phyloP scores from a whole-genome alignment of 106 monocot genomes.

The Dendrobium huoshanense region DNA sequence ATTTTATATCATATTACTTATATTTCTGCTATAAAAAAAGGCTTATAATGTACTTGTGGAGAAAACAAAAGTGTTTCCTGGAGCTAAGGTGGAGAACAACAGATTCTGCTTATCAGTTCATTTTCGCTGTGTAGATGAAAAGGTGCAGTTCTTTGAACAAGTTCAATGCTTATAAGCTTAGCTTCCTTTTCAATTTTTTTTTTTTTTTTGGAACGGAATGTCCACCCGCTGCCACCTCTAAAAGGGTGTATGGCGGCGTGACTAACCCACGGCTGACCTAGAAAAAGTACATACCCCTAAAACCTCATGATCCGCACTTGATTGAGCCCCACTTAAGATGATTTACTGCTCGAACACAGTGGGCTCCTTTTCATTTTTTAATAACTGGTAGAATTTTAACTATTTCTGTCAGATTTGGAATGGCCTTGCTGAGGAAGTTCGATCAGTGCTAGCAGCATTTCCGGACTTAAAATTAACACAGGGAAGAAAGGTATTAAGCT shows the following conservation, averaged over 20 bases:
- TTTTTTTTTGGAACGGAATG: not conserved
- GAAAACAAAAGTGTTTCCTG: conserved; percentile 33
- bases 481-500: conserved; percentile 52
- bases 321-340: too few relatives aligned
- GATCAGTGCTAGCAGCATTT: conserved; percentile 39
- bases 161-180: not conserved
- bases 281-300: too few relatives aligned
- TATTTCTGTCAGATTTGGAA: conserved; percentile 35
- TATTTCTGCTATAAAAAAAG: not conserved
- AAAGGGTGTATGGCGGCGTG: too few relatives aligned
- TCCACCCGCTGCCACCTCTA: too few relatives aligned
- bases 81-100: conserved; percentile 75
- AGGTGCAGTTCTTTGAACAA: conserved; percentile 21
- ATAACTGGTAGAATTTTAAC: not conserved
- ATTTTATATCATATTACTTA: not conserved
- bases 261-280: too few relatives aligned
- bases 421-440: conserved; percentile 38
- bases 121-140: conserved; percentile 68
- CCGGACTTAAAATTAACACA: conserved; percentile 36
- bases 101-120: conserved; percentile 76
- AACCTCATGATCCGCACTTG: too few relatives aligned
- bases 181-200: not conserved
- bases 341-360: too few relatives aligned
- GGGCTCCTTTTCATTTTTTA: not conserved
- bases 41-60: conserved; percentile 33